A percentile compares a stretch with the other conserved stretches of the same genome.
These are phyloP conservation scores for Myxozyma neotropica DNA, from an alignment of 805 yeast genomes.

Conservation along the genomic window DNA sequence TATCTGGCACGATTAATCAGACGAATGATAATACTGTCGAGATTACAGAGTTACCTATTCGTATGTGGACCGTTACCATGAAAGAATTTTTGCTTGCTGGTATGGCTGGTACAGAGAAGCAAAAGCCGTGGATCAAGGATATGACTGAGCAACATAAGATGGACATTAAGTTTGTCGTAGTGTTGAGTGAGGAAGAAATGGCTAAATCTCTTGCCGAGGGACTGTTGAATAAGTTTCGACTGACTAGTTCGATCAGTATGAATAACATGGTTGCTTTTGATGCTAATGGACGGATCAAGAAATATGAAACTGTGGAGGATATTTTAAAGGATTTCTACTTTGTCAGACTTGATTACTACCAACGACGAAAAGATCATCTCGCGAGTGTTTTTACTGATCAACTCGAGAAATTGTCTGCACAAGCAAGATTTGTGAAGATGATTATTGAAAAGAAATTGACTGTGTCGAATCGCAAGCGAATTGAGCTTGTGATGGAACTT, in stretches of 20 bases:
- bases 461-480: conserved; percentile 75
- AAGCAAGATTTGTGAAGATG: conserved; percentile 88
- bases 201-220: conserved; percentile 72
- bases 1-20: conserved; percentile 80
- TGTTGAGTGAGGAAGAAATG: conserved; percentile 80
- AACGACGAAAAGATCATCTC: conserved; percentile 82
- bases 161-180: conserved; percentile 71
- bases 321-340: conserved; percentile 82
- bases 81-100: conserved; percentile 81
- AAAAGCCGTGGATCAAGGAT: conserved; percentile 85
- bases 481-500: conserved; percentile 63
- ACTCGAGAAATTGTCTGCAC: conserved; percentile 72
- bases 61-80: conserved; percentile 88
- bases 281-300: conserved; percentile 81
- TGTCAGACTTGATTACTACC: conserved; percentile 86
- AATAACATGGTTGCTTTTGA: conserved; percentile 97
- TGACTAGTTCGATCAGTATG: conserved; percentile 66
- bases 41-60: conserved; percentile 89
- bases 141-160: conserved; percentile 91
- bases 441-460: conserved; percentile 74
- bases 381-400: conserved; percentile 70
- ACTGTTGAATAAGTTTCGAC: conserved; percentile 78
- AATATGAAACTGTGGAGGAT: conserved; percentile 72
- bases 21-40: conserved; percentile 77
- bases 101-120: conserved; percentile 71